Conservation (phyloP, 768 basidiomycete genomes). For the Cystoderma amianthinum region DNA sequence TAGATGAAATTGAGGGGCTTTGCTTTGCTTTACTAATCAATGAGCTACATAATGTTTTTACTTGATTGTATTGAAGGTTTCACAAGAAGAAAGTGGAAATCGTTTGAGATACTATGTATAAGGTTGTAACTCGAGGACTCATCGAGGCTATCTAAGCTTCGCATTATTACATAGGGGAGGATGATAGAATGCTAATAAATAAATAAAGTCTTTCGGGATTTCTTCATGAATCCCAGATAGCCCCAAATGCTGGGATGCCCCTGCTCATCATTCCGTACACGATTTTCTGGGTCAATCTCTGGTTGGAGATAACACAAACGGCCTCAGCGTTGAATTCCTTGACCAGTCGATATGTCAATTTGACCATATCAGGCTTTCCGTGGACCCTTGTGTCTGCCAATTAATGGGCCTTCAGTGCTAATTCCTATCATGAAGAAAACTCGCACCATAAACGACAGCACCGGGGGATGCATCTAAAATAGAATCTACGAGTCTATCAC, state of each 20-base stretch:
- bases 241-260: slow-evolving; percentile 56
- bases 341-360: slow-evolving; percentile 36
- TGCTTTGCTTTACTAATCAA: too few species aligned
- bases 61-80: too few species aligned
- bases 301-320: slow-evolving; percentile 54
- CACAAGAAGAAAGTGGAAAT: too few species aligned
- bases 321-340: slow-evolving; percentile 45
- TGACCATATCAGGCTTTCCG: slow-evolving; percentile 43
- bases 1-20: neutral
- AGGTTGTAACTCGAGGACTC: too few species aligned
- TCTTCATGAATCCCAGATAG: slow-evolving; percentile 57
- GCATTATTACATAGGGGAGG: too few species aligned
- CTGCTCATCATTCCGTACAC: slow-evolving; percentile 55
- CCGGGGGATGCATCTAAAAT: slow-evolving; percentile 47
- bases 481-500: slow-evolving; percentile 49
- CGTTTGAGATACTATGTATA: too few species aligned
- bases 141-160: too few species aligned
- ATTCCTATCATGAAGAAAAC: neutral
- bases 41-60: too few species aligned
- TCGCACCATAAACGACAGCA: slow-evolving; percentile 47
- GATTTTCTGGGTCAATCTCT: slow-evolving; percentile 46
- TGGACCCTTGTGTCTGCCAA: slow-evolving; percentile 32
- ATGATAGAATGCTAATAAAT: too few species aligned
- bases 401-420: neutral
- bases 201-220: too few species aligned